Evolutionary conservation across 2,329 filamentous ascomycete genomes (phyloP).

Genomic region (Fusarium kyushuense): DNA sequence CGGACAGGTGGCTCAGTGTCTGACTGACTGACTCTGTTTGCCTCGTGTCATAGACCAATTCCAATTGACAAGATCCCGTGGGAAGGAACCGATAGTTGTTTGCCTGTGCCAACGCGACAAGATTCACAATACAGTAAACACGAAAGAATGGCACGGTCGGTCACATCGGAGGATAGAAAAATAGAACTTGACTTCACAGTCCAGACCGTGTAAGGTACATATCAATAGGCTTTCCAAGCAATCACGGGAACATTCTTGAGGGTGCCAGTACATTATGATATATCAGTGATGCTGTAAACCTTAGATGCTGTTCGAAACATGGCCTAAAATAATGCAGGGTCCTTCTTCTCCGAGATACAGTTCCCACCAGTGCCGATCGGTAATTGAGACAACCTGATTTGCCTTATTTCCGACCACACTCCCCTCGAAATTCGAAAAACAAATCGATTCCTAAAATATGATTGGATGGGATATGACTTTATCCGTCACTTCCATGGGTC

Average conservation of each 20-base stretch:
- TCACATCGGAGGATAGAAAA: neutral
- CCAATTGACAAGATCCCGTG: neutral
- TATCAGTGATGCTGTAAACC: conserved; percentile 1
- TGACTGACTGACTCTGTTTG: neutral
- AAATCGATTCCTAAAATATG: neutral
- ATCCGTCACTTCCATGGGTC: neutral
- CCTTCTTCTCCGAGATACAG: conserved; percentile 16
- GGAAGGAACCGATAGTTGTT: neutral
- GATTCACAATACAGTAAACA: neutral
- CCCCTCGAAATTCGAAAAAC: conserved; percentile 4
- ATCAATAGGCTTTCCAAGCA: neutral
- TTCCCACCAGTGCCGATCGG: conserved; percentile 25
- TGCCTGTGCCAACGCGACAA: neutral
- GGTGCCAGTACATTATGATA: neutral
- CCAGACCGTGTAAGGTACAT: neutral
- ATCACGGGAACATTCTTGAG: conserved; percentile 8
- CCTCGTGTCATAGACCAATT: neutral
- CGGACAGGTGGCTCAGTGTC: neutral
- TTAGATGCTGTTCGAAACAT: conserved; percentile 10
- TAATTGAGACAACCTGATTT: conserved; percentile 37
- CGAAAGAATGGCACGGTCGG: neutral
- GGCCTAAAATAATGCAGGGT: conserved; percentile 38
- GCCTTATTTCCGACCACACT: conserved; percentile 26
- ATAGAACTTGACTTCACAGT: neutral
- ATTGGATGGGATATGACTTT: conserved; percentile 13